A percentile compares a stretch with the other conserved stretches of the same genome.
These are phyloP conservation scores for Sugiyamaella pinicola DNA, from an alignment of 1,139 yeast genomes.

Conservation along the genomic window DNA sequence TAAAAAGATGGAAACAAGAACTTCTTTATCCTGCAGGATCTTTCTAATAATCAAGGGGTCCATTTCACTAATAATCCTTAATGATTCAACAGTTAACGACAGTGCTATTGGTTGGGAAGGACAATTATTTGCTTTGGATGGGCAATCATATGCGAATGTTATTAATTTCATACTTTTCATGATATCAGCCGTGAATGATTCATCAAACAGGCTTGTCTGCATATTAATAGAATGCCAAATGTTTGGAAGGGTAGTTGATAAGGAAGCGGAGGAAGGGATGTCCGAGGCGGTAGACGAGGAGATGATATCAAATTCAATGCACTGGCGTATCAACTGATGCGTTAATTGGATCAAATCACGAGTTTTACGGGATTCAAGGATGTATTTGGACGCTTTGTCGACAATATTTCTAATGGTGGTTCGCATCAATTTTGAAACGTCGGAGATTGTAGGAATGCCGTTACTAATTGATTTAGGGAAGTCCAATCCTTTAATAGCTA, in stretches of 20 bases:
- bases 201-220: slow-evolving; percentile 9
- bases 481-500: slow-evolving; percentile 10
- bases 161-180: slow-evolving; percentile 6
- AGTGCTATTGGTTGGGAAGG: background rate
- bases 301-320: slow-evolving; percentile 15
- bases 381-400: slow-evolving; percentile 4
- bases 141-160: slow-evolving; percentile 10
- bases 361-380: slow-evolving; percentile 3
- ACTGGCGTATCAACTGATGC: slow-evolving; percentile 5
- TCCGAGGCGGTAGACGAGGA: background rate
- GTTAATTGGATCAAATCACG: background rate
- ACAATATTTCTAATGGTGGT: slow-evolving; percentile 5
- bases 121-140: slow-evolving; percentile 1
- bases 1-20: slow-evolving; percentile 18
- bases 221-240: slow-evolving; percentile 9
- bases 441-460: slow-evolving; percentile 12
- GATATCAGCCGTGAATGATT: background rate
- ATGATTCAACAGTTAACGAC: background rate
- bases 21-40: slow-evolving; percentile 9
- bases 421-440: slow-evolving; percentile 13
- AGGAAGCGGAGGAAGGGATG: background rate
- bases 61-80: slow-evolving; percentile 21
- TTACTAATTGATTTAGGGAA: slow-evolving; percentile 3
- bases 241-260: background rate
- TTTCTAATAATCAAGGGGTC: slow-evolving; percentile 6